These are phyloP conservation scores for Oryza meridionalis DNA, from an alignment of 176 grass and related monocot genomes.

Conservation along the genomic window DNA sequence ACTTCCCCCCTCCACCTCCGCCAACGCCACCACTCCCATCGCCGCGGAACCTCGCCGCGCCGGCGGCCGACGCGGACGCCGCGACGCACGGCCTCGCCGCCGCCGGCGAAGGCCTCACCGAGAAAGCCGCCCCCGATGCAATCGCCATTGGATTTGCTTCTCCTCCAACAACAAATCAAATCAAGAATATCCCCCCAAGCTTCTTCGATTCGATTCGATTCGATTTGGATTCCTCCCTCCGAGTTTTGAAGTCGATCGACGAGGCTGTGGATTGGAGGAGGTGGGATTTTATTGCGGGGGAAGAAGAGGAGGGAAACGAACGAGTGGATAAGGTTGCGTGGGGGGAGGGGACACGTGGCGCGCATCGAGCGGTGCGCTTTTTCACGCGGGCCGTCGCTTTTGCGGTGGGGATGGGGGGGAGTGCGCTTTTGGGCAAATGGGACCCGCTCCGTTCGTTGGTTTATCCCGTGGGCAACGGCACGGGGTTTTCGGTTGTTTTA, in stretches of 20 bases:
- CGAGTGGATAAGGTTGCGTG: not conserved
- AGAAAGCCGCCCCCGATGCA: conserved; percentile 25
- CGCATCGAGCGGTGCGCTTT: not conserved
- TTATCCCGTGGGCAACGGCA: not conserved
- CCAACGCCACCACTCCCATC: not conserved
- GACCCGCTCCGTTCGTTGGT: not conserved
- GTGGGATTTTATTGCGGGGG: not conserved
- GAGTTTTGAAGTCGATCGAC: not conserved
- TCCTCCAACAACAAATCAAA: not conserved
- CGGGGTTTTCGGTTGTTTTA: not conserved
- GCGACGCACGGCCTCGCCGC: conserved; percentile 9
- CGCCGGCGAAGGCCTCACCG: conserved; percentile 14
- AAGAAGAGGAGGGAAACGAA: not conserved
- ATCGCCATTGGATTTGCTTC: conserved; percentile 23
- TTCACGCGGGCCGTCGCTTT: not conserved
- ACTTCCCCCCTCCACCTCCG: conserved; percentile 39
- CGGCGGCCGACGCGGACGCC: not conserved
- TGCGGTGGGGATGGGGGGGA: not conserved
- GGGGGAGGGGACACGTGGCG: not conserved
- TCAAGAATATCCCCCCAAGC: not conserved
- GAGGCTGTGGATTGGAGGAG: not conserved
- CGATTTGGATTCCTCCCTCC: not conserved
- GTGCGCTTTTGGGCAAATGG: not conserved
- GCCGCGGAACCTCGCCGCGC: conserved; percentile 16
- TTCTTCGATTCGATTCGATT: not conserved